These are phyloP conservation scores for Cladosporium sp. DNA, from an alignment of 2,329 filamentous ascomycete genomes.

Conservation along the genomic window DNA sequence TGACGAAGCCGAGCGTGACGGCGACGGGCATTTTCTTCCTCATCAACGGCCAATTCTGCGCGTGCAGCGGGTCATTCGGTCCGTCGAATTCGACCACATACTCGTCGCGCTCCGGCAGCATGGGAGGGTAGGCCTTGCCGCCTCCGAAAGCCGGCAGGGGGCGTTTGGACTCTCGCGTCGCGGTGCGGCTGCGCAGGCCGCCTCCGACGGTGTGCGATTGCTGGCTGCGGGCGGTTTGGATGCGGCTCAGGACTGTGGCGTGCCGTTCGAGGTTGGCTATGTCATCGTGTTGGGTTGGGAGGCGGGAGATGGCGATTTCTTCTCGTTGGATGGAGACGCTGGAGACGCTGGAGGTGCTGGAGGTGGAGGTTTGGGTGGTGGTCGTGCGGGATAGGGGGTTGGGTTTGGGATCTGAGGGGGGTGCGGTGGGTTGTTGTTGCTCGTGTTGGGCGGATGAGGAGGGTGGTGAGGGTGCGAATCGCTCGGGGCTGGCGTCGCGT, in stretches of 20 bases:
- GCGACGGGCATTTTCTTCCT: slow-evolving; percentile 72
- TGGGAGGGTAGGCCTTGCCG: slow-evolving; percentile 67
- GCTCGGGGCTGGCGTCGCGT: slow-evolving; percentile 47
- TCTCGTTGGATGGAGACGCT: slow-evolving; percentile 34
- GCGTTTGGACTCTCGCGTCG: slow-evolving; percentile 50
- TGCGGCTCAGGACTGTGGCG: slow-evolving; percentile 65
- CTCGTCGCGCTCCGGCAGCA: slow-evolving; percentile 65
- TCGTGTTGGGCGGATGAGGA: background rate
- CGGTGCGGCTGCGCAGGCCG: slow-evolving; percentile 37
- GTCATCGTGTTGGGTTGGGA: slow-evolving; percentile 59
- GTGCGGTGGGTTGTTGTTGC: background rate
- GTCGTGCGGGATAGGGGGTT: slow-evolving; percentile 53
- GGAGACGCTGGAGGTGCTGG: slow-evolving; percentile 17
- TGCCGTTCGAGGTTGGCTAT: slow-evolving; percentile 58
- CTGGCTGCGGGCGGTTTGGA: slow-evolving; percentile 65
- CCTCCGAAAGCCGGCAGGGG: slow-evolving; percentile 66
- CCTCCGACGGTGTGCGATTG: slow-evolving; percentile 65
- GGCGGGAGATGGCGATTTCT: slow-evolving; percentile 52
- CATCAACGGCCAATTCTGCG: slow-evolving; percentile 77
- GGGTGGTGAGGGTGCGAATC: slow-evolving; percentile 36
- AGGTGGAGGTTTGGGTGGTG: slow-evolving; percentile 47
- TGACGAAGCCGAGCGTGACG: slow-evolving; percentile 68
- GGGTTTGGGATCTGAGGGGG: too few species aligned
- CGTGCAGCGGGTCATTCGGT: slow-evolving; percentile 75
- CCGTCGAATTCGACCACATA: slow-evolving; percentile 83